A percentile compares a stretch with the other conserved stretches of the same genome.
phyloP scores from a whole-genome alignment of 805 yeast species.

The Metschnikowia lunata region DNA sequence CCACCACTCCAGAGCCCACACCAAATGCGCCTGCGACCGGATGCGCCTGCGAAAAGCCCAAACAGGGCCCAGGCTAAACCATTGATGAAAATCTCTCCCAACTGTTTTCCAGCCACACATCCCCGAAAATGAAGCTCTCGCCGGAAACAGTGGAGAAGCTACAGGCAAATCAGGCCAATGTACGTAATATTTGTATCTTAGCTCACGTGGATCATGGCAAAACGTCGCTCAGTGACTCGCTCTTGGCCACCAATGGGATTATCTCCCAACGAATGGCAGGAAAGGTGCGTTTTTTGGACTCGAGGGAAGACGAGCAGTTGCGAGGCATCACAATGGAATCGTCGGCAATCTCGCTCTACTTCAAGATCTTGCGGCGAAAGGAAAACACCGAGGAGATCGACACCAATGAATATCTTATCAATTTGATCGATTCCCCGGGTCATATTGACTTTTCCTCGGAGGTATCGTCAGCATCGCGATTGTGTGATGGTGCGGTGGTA shows the following conservation, averaged over 20 bases:
- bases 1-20: no score
- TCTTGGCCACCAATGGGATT: constrained; percentile 93
- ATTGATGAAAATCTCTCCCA: no score
- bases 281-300: constrained; percentile 85
- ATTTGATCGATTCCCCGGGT: constrained; percentile 97
- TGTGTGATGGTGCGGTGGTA: constrained; percentile 96
- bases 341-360: constrained; percentile 90
- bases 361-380: constrained; percentile 53
- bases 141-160: constrained; percentile 59
- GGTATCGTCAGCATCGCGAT: constrained; percentile 90
- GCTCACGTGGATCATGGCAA: constrained; percentile 99
- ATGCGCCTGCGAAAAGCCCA: no score
- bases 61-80: no score
- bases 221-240: constrained; percentile 88
- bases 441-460: constrained; percentile 96
- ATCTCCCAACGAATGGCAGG: constrained; percentile 95
- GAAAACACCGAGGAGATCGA: constrained; percentile 31
- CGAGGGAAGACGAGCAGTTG: constrained; percentile 91
- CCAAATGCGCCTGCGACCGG: no score
- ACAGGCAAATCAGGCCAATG: constrained; percentile 63
- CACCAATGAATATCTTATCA: constrained; percentile 76
- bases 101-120: no score
- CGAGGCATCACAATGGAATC: constrained; percentile 98
- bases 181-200: constrained; percentile 87
- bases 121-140: constrained; percentile 48